Conservation (phyloP, 331 rosid species). For the Acacia pycnantha region DNA sequence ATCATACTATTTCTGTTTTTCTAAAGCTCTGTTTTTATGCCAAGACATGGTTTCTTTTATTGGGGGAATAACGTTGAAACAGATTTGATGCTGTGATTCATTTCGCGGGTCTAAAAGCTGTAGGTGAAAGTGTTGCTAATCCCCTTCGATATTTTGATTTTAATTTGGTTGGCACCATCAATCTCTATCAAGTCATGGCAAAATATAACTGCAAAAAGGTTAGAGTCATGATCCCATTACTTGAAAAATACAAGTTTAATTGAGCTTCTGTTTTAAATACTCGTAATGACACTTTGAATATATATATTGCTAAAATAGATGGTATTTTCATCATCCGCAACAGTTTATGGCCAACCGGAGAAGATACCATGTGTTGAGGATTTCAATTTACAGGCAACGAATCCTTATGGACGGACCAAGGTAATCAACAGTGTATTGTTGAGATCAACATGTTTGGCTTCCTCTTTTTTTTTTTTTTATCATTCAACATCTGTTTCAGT, state of each 20-base stretch:
- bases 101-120: slow-evolving; percentile 90
- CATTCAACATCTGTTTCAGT: not conserved
- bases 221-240: not conserved
- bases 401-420: slow-evolving; percentile 72
- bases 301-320: slow-evolving; percentile 27
- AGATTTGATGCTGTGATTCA: slow-evolving; percentile 94
- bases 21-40: not conserved
- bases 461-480: not conserved
- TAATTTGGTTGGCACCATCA: slow-evolving; percentile 78
- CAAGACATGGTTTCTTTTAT: not conserved
- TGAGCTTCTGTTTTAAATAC: not conserved
- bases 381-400: slow-evolving; percentile 46
- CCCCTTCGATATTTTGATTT: slow-evolving; percentile 75
- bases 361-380: slow-evolving; percentile 67
- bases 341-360: slow-evolving; percentile 71
- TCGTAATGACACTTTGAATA: not conserved
- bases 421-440: slow-evolving; percentile 4
- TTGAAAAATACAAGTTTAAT: not conserved
- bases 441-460: no score
- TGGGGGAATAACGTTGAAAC: slow-evolving; percentile 11
- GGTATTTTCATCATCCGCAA: slow-evolving; percentile 75
- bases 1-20: not conserved
- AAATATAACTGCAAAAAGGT: slow-evolving; percentile 83
- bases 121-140: slow-evolving; percentile 76
- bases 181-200: slow-evolving; percentile 78